Conservation (phyloP, 202 grass and related monocot genomes). For the Carex sylvatica region DNA sequence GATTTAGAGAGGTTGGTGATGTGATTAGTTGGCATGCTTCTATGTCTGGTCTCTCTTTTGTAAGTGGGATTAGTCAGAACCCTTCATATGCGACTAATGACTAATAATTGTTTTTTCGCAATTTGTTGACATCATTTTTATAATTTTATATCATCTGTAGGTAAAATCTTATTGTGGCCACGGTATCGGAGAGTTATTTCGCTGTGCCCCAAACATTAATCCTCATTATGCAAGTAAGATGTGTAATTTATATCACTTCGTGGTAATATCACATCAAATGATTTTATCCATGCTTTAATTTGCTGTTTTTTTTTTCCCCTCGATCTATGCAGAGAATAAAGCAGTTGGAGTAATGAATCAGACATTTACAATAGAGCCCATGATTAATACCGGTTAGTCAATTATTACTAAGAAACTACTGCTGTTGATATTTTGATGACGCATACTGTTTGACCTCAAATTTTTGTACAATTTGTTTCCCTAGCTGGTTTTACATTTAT, state of each 20-base stretch:
- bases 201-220: constrained; percentile 92
- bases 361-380: constrained; percentile 95
- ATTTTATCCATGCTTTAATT: neutral
- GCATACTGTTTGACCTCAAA: neutral
- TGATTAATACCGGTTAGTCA: constrained; percentile 82
- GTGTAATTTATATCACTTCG: constrained; percentile 16
- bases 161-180: constrained; percentile 98
- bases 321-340: constrained; percentile 99
- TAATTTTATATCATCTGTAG: constrained; percentile 41
- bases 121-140: constrained; percentile 11
- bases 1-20: constrained; percentile 93
- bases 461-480: neutral
- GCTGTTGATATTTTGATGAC: neutral
- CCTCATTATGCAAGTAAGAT: constrained; percentile 90
- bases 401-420: constrained; percentile 24
- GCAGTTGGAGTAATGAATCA: constrained; percentile 99
- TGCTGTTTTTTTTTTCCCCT: too few species aligned
- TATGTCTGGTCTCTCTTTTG: constrained; percentile 90
- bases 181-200: constrained; percentile 95
- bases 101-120: neutral
- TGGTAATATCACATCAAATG: constrained; percentile 22
- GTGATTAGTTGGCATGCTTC: constrained; percentile 86
- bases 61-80: constrained; percentile 36
- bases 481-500: neutral
- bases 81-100: constrained; percentile 10